phyloP scores from a whole-genome alignment of 176 grass and related monocot genomes.

The Phoenix roebelenii region DNA sequence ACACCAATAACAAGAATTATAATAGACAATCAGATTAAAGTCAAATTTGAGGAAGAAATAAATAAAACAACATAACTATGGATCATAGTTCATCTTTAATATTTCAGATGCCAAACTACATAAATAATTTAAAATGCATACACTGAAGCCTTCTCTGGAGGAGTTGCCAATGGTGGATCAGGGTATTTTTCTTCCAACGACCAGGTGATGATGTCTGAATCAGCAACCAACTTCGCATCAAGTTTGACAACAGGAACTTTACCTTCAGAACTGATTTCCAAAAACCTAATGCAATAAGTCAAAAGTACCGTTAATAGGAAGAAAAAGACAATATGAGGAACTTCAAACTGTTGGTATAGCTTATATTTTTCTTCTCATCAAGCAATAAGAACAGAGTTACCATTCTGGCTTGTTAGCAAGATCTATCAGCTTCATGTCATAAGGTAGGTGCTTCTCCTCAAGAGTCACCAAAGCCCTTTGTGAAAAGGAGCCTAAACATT shows the following conservation, averaged over 20 bases:
- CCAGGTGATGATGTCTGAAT: slow-evolving; percentile 85
- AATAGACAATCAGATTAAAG: not conserved
- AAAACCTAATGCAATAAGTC: slow-evolving; percentile 40
- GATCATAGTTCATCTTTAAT: too few relatives aligned
- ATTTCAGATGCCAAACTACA: too few relatives aligned
- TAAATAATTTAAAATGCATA: slow-evolving; percentile 17
- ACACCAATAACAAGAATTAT: too few relatives aligned
- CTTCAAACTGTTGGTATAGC: too few relatives aligned
- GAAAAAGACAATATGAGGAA: too few relatives aligned
- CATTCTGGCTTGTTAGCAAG: slow-evolving; percentile 83
- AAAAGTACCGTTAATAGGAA: not conserved
- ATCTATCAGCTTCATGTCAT: slow-evolving; percentile 63
- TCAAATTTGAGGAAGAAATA: not conserved
- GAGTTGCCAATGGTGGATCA: slow-evolving; percentile 62
- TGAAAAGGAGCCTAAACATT: slow-evolving; percentile 61
- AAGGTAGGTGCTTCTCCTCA: slow-evolving; percentile 72
- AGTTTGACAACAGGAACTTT: slow-evolving; percentile 76
- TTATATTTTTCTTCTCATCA: too few relatives aligned
- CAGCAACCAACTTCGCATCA: slow-evolving; percentile 73
- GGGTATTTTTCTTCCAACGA: slow-evolving; percentile 80
- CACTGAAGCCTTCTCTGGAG: slow-evolving; percentile 62
- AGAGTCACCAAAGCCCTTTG: slow-evolving; percentile 79
- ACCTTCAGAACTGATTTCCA: slow-evolving; percentile 77
- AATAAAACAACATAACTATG: too few relatives aligned
- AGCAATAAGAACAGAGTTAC: slow-evolving; percentile 22